A percentile compares a stretch with the other conserved stretches of the same genome.
phyloP scores from a whole-genome alignment of 1,284 basidiomycete species.

The Ganoderma multipileum region DNA sequence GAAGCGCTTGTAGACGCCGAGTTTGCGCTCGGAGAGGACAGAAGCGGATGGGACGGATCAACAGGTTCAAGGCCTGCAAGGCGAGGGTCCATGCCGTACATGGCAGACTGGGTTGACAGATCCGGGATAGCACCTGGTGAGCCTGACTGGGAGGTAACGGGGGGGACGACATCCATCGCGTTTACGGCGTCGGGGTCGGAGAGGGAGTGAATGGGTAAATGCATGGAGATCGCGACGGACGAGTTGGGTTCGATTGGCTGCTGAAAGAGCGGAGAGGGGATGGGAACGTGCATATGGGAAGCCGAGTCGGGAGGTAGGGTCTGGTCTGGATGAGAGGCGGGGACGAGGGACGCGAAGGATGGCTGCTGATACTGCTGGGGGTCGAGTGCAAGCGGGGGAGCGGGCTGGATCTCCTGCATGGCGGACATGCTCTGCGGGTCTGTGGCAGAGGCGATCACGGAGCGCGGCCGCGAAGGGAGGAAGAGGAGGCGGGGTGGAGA shows the following conservation, averaged over 20 bases:
- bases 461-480: slow-evolving; percentile 20
- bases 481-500: slow-evolving; percentile 17
- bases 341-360: slow-evolving; percentile 36
- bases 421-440: slow-evolving; percentile 32
- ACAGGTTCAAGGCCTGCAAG: slow-evolving; percentile 37
- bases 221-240: slow-evolving; percentile 45
- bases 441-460: slow-evolving; percentile 26
- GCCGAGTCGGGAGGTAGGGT: slow-evolving; percentile 33
- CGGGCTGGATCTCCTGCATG: slow-evolving; percentile 37
- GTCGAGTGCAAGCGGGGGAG: slow-evolving; percentile 32
- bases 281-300: slow-evolving; percentile 38
- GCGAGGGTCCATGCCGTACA: slow-evolving; percentile 37
- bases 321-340: slow-evolving; percentile 39
- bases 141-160: slow-evolving; percentile 35
- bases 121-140: slow-evolving; percentile 47
- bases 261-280: slow-evolving; percentile 44
- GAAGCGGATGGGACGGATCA: slow-evolving; percentile 37
- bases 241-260: slow-evolving; percentile 45
- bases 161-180: slow-evolving; percentile 47
- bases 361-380: slow-evolving; percentile 37
- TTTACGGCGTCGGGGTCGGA: slow-evolving; percentile 41
- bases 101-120: slow-evolving; percentile 41
- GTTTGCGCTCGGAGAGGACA: slow-evolving; percentile 49
- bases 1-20: slow-evolving; percentile 48
- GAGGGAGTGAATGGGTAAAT: slow-evolving; percentile 46